phyloP scores from a whole-genome alignment of 2,329 filamentous ascomycete species.

The Colletotrichum simmondsii region DNA sequence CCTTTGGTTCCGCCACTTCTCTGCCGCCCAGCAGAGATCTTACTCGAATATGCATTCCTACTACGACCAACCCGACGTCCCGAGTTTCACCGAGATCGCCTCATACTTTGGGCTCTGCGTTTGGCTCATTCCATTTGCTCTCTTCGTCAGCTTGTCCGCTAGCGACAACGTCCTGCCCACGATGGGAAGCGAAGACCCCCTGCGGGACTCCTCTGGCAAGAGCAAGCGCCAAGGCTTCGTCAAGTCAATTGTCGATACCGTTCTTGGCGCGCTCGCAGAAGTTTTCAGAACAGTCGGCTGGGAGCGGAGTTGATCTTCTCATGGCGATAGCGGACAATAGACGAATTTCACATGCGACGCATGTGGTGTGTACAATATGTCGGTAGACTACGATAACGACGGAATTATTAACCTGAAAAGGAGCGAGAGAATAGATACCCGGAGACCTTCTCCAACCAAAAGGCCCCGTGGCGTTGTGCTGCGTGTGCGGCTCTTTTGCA shows the following conservation, averaged over 20 bases:
- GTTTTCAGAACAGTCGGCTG: constrained; percentile 39
- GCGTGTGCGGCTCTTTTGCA: neutral
- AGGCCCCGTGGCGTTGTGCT: neutral
- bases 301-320: constrained; percentile 31
- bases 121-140: constrained; percentile 93
- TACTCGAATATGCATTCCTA: constrained; percentile 68
- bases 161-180: constrained; percentile 95
- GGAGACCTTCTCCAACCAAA: neutral
- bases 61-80: constrained; percentile 73
- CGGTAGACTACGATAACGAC: neutral
- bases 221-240: constrained; percentile 71
- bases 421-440: constrained; percentile 9
- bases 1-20: constrained; percentile 96
- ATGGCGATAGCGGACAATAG: neutral
- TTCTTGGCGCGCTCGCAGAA: constrained; percentile 63
- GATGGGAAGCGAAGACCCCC: constrained; percentile 80
- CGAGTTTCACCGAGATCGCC: constrained; percentile 92
- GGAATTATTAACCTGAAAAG: neutral
- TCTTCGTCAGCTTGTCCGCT: constrained; percentile 94
- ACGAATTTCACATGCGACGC: neutral
- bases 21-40: constrained; percentile 66
- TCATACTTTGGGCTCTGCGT: constrained; percentile 97
- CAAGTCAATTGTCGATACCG: constrained; percentile 71
- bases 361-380: constrained; percentile 13
- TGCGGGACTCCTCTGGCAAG: constrained; percentile 57